Evolutionary conservation across 306 rosid species (phyloP).

Genomic region (Vigna hirtella): DNA sequence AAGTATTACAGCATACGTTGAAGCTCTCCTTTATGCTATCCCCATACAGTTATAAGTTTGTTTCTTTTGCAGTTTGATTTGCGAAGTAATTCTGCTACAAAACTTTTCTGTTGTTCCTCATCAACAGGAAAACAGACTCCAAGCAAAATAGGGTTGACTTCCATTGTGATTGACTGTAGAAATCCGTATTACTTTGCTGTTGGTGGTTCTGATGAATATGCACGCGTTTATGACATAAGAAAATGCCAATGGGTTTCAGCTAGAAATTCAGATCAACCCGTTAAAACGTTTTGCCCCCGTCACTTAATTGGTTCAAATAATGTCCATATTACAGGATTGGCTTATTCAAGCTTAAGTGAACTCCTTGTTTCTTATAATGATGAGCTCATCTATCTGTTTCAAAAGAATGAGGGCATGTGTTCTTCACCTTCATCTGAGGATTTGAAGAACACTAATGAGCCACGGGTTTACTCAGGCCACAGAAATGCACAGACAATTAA

Average conservation of each 20-base stretch:
- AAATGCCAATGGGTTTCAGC: conserved; percentile 45
- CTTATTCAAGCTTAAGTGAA: conserved; percentile 58
- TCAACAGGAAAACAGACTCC: conserved; percentile 47
- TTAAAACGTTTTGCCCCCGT: conserved; percentile 54
- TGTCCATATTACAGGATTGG: conserved; percentile 61
- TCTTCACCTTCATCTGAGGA: conserved; percentile 52
- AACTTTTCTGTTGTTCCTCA: conserved; percentile 57
- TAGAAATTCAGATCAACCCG: conserved; percentile 51
- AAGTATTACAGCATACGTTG: conserved; percentile 40
- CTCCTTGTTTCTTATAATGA: conserved; percentile 64
- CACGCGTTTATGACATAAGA: conserved; percentile 66
- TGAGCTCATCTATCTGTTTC: conserved; percentile 64
- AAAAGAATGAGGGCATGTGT: conserved; percentile 52
- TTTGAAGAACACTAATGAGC: conserved; percentile 42
- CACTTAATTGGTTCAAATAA: conserved; percentile 51
- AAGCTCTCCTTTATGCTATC: conserved; percentile 46
- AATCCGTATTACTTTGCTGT: conserved; percentile 63
- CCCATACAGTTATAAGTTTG: conserved; percentile 44
- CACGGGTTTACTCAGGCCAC: conserved; percentile 60
- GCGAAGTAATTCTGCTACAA: conserved; percentile 61
- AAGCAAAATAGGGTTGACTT: conserved; percentile 50
- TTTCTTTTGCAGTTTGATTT: conserved; percentile 70
- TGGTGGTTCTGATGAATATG: conserved; percentile 64
- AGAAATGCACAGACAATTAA: conserved; percentile 64
- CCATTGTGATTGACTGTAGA: conserved; percentile 66